phyloP scores from a whole-genome alignment of 31 red algal species.

The Asparagopsis taxiformis region DNA sequence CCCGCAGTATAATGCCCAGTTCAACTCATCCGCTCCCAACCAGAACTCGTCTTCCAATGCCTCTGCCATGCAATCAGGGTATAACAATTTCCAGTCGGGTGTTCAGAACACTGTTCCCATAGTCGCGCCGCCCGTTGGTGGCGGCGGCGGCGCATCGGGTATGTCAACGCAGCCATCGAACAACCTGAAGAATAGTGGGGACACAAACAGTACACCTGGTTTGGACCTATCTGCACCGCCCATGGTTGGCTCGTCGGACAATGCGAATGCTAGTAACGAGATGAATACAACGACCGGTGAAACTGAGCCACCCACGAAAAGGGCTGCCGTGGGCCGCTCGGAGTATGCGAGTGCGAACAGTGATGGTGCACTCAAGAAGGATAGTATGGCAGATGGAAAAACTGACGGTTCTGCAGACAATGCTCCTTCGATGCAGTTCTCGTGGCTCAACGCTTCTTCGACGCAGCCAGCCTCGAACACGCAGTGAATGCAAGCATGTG shows the following conservation, averaged over 20 bases:
- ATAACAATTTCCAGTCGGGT: too few species aligned
- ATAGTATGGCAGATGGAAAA: slow-evolving; percentile 23
- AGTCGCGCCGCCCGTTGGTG: too few species aligned
- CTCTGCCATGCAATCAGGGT: too few species aligned
- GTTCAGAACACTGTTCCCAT: too few species aligned
- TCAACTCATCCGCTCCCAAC: too few species aligned
- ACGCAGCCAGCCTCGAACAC: slow-evolving; percentile 44
- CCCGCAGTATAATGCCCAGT: too few species aligned
- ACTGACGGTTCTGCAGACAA: slow-evolving; percentile 23
- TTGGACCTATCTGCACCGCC: too few species aligned
- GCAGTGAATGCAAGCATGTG: slow-evolving; percentile 13
- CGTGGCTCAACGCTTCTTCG: slow-evolving; percentile 45
- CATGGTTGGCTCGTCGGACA: neutral
- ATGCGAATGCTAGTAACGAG: slow-evolving; percentile 1
- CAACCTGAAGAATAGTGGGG: too few species aligned
- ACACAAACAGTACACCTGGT: too few species aligned
- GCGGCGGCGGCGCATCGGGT: too few species aligned
- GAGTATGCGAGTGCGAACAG: slow-evolving; percentile 32
- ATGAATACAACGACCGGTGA: slow-evolving; percentile 27
- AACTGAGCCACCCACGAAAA: slow-evolving; percentile 60
- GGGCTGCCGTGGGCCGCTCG: slow-evolving; percentile 48
- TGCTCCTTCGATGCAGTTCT: slow-evolving; percentile 55
- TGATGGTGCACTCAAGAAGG: slow-evolving; percentile 25
- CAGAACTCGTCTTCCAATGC: too few species aligned
- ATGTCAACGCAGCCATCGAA: too few species aligned